Base-by-base conservation (phyloP, 805 yeast species). In the Zygosaccharomyces pseudorouxii region DNA sequence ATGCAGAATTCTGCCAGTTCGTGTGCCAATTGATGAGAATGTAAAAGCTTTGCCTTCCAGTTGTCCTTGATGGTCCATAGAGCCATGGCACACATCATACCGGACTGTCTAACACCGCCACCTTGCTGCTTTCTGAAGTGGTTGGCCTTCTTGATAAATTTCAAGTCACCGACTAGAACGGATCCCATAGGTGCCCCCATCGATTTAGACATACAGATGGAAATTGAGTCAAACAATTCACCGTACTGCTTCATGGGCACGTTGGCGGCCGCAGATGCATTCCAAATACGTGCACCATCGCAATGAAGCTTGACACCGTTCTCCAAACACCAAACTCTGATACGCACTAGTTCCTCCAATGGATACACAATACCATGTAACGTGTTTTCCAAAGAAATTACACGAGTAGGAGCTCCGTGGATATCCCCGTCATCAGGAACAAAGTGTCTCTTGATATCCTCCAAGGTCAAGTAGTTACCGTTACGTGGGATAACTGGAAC, bases 201-300 rank as follows among this genome's bases (percentile, higher is more conserved):
- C 5, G 95, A 84, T 67, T 90, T 90, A 43, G 96, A 88, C 45
- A 90, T 69, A 67, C 97, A 90, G 44, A 90, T 75, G 12, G 96
- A 87, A 42, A 90, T 86, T n/a, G 93, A 81, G 68, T 89, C 97
- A 64, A 89, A 89, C 52, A 81, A 71, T 53, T 76, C 73, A 56
- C 95, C 86, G 66, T 82, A 89, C 59, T 87, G 87, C 16, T 67
- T 69, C 52, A 89, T 68, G 14, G 88, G 70, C 31, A 86, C 73
- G 22, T 86, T 89, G 20, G 62, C 39, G 23, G 77, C 90, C 10
- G 77, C 85, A 36, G 81, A 73, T n/a, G 97, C 97, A 65, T 86
- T 87, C 90, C 95, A 89, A 44, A 90, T 70, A 58, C 98, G 78
- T n/a, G 97, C 98, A 53, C 97, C 98, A 65, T 90, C 98, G 58